A percentile compares a stretch with the other conserved stretches of the same genome.
Conservation (phyloP, 106 monocot species). For the Dendrobium nobile region DNA sequence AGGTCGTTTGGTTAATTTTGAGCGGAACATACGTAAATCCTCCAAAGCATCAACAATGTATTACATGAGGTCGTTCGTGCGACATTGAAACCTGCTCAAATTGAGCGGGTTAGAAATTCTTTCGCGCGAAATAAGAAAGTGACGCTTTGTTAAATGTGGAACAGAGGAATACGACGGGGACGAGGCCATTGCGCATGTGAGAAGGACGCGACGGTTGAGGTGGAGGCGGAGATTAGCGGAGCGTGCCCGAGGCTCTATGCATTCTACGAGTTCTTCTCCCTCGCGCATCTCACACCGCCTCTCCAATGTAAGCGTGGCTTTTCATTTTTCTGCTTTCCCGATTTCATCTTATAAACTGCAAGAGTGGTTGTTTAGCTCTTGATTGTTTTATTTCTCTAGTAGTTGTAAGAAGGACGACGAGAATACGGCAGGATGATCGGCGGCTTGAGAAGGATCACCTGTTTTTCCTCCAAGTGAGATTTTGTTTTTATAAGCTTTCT, state of each 20-base stretch:
- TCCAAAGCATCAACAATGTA: no score
- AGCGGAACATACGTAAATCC: no score
- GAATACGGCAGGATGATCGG: conserved; percentile 53
- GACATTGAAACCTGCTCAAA: no score
- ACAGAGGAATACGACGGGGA: conserved; percentile 91
- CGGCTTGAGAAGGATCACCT: conserved; percentile 55
- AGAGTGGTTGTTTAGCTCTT: not conserved
- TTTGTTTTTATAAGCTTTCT: not conserved
- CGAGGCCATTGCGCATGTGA: conserved; percentile 63
- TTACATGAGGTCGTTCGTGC: no score
- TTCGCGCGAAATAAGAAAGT: not conserved
- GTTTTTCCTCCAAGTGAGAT: conserved; percentile 74
- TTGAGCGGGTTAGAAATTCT: no score
- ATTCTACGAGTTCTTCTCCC: conserved; percentile 98
- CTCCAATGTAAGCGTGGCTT: conserved; percentile 53
- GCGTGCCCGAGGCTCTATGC: conserved; percentile 57
- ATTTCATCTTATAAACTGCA: not conserved
- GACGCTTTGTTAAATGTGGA: not conserved
- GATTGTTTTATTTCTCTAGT: conserved; percentile 8
- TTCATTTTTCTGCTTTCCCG: not conserved
- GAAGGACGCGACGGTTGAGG: conserved; percentile 32
- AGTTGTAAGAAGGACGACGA: conserved; percentile 64
- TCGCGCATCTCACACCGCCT: conserved; percentile 74
- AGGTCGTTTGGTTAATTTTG: no score
- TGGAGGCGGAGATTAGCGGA: conserved; percentile 58